Evolutionary conservation across 805 yeast genomes (phyloP).

Genomic region (Kodamaea hsintzibuensis): DNA sequence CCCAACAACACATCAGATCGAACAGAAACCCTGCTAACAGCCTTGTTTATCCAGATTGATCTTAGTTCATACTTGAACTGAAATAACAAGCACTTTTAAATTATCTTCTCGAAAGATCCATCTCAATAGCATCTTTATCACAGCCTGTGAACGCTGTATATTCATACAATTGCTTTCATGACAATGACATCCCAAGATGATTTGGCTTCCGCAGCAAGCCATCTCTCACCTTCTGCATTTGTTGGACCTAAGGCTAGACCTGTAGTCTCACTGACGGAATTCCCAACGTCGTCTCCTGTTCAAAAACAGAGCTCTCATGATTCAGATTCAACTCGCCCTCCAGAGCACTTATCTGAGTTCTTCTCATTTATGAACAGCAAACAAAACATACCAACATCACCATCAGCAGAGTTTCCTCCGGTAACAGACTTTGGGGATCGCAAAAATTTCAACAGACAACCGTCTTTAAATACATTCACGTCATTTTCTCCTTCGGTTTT

Average conservation of each 20-base stretch:
- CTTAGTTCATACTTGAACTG: neutral
- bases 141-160: neutral
- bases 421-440: constrained; percentile 9
- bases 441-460: constrained; percentile 20
- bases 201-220: neutral
- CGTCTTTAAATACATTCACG: constrained; percentile 43
- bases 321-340: constrained; percentile 24
- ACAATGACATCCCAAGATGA: neutral
- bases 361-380: constrained; percentile 47
- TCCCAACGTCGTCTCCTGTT: neutral
- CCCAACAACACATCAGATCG: neutral
- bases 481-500: constrained; percentile 54
- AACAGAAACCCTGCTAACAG: neutral
- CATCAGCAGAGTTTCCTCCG: constrained; percentile 13
- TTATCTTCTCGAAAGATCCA: neutral
- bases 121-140: neutral
- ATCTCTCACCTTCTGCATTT: neutral
- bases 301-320: neutral
- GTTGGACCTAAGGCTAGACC: neutral
- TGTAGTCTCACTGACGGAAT: neutral
- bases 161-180: neutral
- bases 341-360: constrained; percentile 62
- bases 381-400: constrained; percentile 13
- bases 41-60: neutral
- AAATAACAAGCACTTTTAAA: neutral